phyloP scores from a whole-genome alignment of 2,329 filamentous ascomycete species.

The Nigrograna mackinnonii region DNA sequence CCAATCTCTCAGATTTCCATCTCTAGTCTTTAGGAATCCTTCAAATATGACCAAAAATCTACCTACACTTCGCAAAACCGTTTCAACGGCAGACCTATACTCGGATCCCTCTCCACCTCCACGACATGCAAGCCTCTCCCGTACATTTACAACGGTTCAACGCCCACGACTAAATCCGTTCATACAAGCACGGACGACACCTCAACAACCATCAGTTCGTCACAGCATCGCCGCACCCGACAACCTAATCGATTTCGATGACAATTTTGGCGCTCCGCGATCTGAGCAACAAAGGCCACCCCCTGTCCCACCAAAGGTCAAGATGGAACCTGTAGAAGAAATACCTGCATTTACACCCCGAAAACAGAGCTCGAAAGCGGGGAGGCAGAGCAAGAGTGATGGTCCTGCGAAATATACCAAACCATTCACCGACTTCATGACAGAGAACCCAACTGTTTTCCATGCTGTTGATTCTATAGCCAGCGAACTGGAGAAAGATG shows the following conservation, averaged over 20 bases:
- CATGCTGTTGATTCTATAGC: constrained; percentile 84
- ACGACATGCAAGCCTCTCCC: constrained; percentile 30
- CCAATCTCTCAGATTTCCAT: too few relatives aligned
- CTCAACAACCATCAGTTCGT: constrained; percentile 10
- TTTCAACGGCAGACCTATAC: constrained; percentile 41
- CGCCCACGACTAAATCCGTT: constrained; percentile 23
- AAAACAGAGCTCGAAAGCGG: constrained; percentile 4
- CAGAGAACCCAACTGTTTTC: constrained; percentile 89
- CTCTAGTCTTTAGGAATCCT: too few relatives aligned
- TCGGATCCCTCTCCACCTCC: constrained; percentile 36
- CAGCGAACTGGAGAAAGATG: constrained; percentile 69
- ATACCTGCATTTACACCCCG: constrained; percentile 11
- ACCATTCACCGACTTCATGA: constrained; percentile 87
- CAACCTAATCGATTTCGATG: constrained; percentile 36
- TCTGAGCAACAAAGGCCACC: constrained; percentile 32
- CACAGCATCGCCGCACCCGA: constrained; percentile 32
- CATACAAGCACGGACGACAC: constrained; percentile 10
- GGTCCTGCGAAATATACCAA: constrained; percentile 64
- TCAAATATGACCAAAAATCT: constrained; percentile 42
- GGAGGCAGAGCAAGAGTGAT: constrained; percentile 19
- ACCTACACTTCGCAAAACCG: constrained; percentile 38
- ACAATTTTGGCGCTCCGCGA: constrained; percentile 24
- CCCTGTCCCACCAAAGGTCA: constrained; percentile 40
- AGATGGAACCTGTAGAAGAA: constrained; percentile 24
- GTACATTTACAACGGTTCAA: constrained; percentile 33